A percentile compares a stretch with the other conserved stretches of the same genome.
These are phyloP conservation scores for Anacardium occidentale DNA, from an alignment of 345 rosid genomes.

Conservation along the genomic window DNA sequence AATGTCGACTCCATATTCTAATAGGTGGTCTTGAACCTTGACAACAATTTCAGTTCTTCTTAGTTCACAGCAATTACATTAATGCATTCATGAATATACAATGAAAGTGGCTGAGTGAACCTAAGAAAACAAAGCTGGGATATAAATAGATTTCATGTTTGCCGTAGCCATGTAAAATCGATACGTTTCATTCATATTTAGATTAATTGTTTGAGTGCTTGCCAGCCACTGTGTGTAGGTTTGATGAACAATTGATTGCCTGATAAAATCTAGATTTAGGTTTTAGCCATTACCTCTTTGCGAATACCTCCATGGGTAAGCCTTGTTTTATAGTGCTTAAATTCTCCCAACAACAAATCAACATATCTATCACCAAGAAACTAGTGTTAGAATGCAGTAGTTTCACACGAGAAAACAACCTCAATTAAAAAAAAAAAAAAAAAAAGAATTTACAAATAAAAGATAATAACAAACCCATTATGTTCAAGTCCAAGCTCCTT, in stretches of 20 bases:
- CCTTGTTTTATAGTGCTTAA: constrained; percentile 91
- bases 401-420: background rate
- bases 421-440: too few relatives aligned
- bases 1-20: constrained; percentile 83
- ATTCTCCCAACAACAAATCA: constrained; percentile 94
- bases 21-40: constrained; percentile 76
- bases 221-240: too few relatives aligned
- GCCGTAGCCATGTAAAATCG: background rate
- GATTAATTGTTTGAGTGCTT: too few relatives aligned
- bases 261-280: background rate
- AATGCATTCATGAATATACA: background rate
- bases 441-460: background rate
- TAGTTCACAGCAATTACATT: background rate
- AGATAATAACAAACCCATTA: constrained; percentile 68
- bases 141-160: background rate
- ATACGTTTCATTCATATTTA: too few relatives aligned
- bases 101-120: background rate
- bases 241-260: background rate
- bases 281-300: constrained; percentile 65
- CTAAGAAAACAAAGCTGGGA: background rate
- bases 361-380: constrained; percentile 61
- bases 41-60: background rate
- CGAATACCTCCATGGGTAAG: constrained; percentile 84
- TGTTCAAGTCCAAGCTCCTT: constrained; percentile 98
- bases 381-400: background rate